Base-by-base conservation (phyloP, 1,139 yeast species). In the Saccharomyces hybrid region DNA sequence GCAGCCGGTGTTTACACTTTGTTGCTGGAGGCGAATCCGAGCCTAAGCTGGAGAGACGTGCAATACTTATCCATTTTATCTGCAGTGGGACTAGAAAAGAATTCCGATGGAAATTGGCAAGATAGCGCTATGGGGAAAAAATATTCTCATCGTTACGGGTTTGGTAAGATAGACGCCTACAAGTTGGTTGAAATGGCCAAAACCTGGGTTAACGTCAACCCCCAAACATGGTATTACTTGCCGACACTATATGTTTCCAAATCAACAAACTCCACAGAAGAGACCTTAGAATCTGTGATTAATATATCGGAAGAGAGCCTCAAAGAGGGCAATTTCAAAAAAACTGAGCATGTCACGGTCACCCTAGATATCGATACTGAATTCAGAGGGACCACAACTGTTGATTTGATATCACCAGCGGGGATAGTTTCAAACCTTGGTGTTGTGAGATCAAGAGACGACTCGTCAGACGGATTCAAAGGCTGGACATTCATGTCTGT, bases 401-500 rank as follows among this genome's bases (percentile, higher is more conserved):
- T 87, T 51, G 78, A 79, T 56, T 75, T 95, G 53, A 73, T 74
- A 6, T 86, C 96, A 2, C 99, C 99, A 4, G 66, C 71, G 41
- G 96, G 96, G 0, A 76, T 86, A 29, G 73, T 74, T 11, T 88
- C 96, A 42, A 80, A 83, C 50, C 75, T 95, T 59, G 96, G 96
- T 1, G 81, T 84, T n/a, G 77, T 77, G 46, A 80, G 99, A 62
- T 71, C 71, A 4, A 62, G 71, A 23, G 99, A 95, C 69, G 61
- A 58, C 3, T 76, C 83, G 5, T 62, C 64, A 2, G 74, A 68
- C 1, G 96, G 97, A 0, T 86, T 88, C 61, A 64, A 67, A 8
- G 77, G 85, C 59, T 95, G 99, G 99, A 87, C 90, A 1, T 93
- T 93, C 65, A 89, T 91, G 90, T 81, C 95, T n/a, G 98, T 95